Percentiles rank a stretch among this genome's conserved stretches.
Conservation (phyloP, 768 basidiomycete species). For the Tylopilus cervinicoccineus region DNA sequence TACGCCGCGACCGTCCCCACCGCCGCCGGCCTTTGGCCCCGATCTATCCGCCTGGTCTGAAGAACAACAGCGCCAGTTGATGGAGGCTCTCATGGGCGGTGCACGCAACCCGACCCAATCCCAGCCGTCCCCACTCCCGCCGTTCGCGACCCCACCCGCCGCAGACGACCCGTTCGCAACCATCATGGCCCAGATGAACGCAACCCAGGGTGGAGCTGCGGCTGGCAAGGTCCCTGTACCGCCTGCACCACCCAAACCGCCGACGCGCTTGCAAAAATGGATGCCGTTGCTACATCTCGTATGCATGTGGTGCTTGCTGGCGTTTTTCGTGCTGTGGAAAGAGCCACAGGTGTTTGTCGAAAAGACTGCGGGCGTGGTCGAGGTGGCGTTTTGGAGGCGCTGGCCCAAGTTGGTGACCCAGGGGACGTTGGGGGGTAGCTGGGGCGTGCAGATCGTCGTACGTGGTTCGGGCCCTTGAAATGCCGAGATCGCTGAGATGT, state of each 20-base stretch:
- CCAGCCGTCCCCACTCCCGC: conserved; percentile 1
- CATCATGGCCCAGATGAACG: conserved; percentile 34
- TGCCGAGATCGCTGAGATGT: conserved; percentile 3
- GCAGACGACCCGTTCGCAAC: conserved; percentile 46
- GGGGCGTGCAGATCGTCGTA: conserved; percentile 58
- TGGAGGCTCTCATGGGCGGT: conserved; percentile 56
- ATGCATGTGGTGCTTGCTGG: conserved; percentile 59
- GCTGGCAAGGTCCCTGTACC: conserved; percentile 28
- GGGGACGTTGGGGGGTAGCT: conserved; percentile 33
- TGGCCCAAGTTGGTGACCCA: conserved; percentile 56
- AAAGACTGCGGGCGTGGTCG: conserved; percentile 32
- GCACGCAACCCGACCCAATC: conserved; percentile 30
- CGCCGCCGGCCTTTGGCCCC: conserved; percentile 23
- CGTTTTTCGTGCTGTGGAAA: conserved; percentile 62
- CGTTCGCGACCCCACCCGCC: conserved; percentile 5
- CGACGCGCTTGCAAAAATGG: conserved; percentile 52
- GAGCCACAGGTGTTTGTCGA: conserved; percentile 53
- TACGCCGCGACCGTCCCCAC: conserved; percentile 24
- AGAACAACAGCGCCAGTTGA: conserved; percentile 65
- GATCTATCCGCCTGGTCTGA: conserved; percentile 63
- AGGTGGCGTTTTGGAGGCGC: conserved; percentile 45
- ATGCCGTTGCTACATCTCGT: conserved; percentile 65
- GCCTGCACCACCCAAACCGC: conserved; percentile 24
- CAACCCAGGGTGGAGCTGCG: conserved; percentile 16
- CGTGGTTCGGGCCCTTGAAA: conserved; percentile 15